Conservation (phyloP, 768 basidiomycete species). For the Hysterangium stoloniferum region DNA sequence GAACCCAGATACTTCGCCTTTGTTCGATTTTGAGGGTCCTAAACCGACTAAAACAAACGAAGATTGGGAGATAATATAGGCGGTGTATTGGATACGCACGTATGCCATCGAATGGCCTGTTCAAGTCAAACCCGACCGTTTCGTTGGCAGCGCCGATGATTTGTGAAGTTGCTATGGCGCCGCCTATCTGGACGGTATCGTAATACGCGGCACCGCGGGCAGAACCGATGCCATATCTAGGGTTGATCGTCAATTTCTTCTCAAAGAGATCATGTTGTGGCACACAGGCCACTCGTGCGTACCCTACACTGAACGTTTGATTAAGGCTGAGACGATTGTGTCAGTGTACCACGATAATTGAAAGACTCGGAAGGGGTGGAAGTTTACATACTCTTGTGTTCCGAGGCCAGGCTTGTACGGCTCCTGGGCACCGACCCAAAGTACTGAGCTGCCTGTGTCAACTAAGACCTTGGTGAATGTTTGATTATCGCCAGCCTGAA, state of each 20-base stretch:
- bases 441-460: conserved; percentile 5
- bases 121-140: not conserved
- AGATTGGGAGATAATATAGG: not conserved
- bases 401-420: not conserved
- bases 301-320: not conserved
- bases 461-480: not conserved
- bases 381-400: not conserved
- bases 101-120: conserved; percentile 2
- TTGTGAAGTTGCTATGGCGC: not conserved
- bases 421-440: not conserved
- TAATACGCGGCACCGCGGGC: not conserved
- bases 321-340: not conserved
- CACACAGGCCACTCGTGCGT: no score
- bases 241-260: no score
- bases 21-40: conserved; percentile 1
- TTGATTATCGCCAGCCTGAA: conserved; percentile 1
- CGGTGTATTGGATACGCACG: not conserved
- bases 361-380: not conserved
- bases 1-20: not conserved
- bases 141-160: conserved; percentile 1
- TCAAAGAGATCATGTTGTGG: no score
- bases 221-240: not conserved
- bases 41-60: not conserved
- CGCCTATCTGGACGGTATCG: conserved; percentile 1
- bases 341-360: no score